Evolutionary conservation across 441 rosid genomes (phyloP).

Genomic region (Populus hybrid): DNA sequence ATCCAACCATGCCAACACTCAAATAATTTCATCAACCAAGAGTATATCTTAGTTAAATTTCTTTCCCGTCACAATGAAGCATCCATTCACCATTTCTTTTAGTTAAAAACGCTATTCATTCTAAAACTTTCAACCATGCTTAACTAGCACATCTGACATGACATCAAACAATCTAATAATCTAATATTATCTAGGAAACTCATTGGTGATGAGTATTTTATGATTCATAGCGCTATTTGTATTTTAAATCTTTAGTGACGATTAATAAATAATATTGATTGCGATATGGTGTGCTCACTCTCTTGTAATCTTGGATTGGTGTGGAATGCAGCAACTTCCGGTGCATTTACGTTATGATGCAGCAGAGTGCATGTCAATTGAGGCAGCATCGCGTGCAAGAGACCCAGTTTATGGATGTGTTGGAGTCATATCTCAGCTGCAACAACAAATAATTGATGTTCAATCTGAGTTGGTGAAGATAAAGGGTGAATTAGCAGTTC

Average conservation of each 20-base stretch:
- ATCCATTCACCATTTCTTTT: no score
- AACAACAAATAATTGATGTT: constrained; percentile 24
- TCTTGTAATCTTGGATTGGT: background rate
- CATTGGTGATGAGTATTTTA: no score
- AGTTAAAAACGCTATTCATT: no score
- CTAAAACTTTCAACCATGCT: no score
- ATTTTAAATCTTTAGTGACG: no score
- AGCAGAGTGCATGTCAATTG: constrained; percentile 29
- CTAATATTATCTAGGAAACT: no score
- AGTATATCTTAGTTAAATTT: no score
- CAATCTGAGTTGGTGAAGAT: constrained; percentile 11
- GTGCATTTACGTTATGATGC: constrained; percentile 24
- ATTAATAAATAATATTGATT: no score
- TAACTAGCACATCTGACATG: no score
- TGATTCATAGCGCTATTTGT: no score
- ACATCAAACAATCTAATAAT: no score
- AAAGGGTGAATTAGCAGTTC: constrained; percentile 13
- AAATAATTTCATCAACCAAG: background rate
- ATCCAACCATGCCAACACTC: background rate
- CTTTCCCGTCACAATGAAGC: background rate
- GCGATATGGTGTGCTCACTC: no score
- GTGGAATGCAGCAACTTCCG: constrained; percentile 15
- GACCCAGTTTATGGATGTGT: constrained; percentile 35
- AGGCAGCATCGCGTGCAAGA: constrained; percentile 23
- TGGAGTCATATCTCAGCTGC: constrained; percentile 25